Percentiles rank a stretch among this genome's conserved stretches.
Evolutionary conservation across 2,329 filamentous ascomycete genomes (phyloP).

Genomic region (Albophoma yamanashiensis): DNA sequence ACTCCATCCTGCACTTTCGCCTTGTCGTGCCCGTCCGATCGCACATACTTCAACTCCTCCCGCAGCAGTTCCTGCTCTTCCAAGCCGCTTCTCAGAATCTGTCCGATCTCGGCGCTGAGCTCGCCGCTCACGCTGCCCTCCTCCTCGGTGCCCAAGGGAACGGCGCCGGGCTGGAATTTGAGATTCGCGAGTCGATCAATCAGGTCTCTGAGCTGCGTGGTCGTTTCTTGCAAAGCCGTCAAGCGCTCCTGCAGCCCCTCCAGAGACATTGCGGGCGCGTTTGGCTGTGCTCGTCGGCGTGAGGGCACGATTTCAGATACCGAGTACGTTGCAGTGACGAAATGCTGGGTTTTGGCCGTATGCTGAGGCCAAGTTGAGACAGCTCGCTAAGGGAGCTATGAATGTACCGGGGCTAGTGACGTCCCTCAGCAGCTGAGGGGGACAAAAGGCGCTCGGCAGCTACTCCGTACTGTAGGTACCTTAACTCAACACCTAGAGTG

Average conservation of each 20-base stretch:
- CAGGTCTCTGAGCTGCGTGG: constrained; percentile 44
- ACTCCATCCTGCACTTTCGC: constrained; percentile 56
- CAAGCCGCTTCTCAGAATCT: constrained; percentile 64
- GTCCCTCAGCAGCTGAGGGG: background rate
- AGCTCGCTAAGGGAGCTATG: background rate
- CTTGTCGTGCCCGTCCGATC: constrained; percentile 44
- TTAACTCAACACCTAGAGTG: no score
- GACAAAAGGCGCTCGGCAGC: no score
- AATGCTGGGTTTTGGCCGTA: background rate
- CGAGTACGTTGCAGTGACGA: background rate
- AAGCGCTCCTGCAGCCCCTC: constrained; percentile 52
- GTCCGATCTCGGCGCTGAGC: constrained; percentile 70
- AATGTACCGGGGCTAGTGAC: background rate
- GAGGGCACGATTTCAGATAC: background rate
- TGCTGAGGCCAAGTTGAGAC: background rate
- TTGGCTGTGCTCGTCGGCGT: background rate
- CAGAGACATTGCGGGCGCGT: constrained; percentile 35
- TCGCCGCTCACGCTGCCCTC: constrained; percentile 53
- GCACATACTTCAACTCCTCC: constrained; percentile 67
- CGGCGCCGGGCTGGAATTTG: constrained; percentile 46
- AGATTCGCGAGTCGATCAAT: constrained; percentile 49
- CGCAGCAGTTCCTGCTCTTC: constrained; percentile 73
- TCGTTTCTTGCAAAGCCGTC: constrained; percentile 48
- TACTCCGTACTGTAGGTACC: no score
- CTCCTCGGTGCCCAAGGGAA: constrained; percentile 36